Evolutionary conservation across 2,329 filamentous ascomycete genomes (phyloP).

Genomic region (Microcyclosporella mali): DNA sequence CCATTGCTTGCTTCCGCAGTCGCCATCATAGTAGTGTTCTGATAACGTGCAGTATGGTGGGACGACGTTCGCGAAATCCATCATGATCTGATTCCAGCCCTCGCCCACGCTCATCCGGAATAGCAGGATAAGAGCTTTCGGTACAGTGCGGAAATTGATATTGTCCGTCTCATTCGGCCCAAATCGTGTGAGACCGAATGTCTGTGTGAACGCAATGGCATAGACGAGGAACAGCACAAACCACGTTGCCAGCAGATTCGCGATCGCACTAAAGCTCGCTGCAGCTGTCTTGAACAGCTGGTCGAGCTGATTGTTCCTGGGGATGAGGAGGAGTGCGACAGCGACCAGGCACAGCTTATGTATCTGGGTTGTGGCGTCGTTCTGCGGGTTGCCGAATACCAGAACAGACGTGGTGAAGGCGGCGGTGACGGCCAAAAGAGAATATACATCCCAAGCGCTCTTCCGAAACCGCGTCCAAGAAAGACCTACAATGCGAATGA

Average conservation of each 20-base stretch:
- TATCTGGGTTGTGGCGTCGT: slow-evolving; percentile 64
- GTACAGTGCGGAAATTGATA: slow-evolving; percentile 87
- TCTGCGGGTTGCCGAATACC: slow-evolving; percentile 54
- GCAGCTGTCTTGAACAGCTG: slow-evolving; percentile 98
- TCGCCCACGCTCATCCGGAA: slow-evolving; percentile 92
- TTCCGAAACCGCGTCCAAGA: slow-evolving; percentile 87
- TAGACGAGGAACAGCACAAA: slow-evolving; percentile 94
- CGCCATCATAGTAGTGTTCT: slow-evolving; percentile 70
- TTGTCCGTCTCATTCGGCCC: slow-evolving; percentile 66
- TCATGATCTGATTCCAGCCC: slow-evolving; percentile 95
- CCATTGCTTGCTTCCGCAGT: slow-evolving; percentile 89
- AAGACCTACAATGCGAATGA: slow-evolving; percentile 77
- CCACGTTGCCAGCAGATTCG: slow-evolving; percentile 92
- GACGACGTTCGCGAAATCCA: slow-evolving; percentile 77
- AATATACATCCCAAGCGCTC: slow-evolving; percentile 94
- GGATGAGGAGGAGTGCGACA: slow-evolving; percentile 83
- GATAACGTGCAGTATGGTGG: slow-evolving; percentile 74
- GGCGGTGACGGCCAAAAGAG: slow-evolving; percentile 70
- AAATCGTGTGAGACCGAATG: slow-evolving; percentile 91
- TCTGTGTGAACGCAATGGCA: slow-evolving; percentile 91
- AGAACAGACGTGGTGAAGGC: slow-evolving; percentile 78
- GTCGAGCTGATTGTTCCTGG: slow-evolving; percentile 91
- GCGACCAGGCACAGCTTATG: slow-evolving; percentile 94
- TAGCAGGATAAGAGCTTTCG: slow-evolving; percentile 85
- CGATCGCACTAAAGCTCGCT: slow-evolving; percentile 82